Evolutionary conservation across 2,329 filamentous ascomycete species (phyloP).

Genomic region (Cladosporium sp.): DNA sequence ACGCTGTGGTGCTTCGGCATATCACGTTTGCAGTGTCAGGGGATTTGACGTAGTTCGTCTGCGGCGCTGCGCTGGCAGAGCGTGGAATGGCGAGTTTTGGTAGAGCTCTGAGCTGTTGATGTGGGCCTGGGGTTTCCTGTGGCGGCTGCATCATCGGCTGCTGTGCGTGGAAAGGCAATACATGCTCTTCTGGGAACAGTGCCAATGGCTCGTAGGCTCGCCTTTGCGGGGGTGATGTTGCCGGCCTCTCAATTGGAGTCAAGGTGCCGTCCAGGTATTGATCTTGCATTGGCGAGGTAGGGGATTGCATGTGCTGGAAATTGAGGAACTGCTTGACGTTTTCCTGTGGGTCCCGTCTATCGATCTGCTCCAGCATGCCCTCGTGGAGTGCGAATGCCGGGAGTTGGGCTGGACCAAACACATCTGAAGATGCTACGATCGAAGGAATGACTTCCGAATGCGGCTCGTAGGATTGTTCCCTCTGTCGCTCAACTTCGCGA

Average conservation of each 20-base stretch:
- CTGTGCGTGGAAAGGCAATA: constrained; percentile 56
- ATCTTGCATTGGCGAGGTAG: constrained; percentile 42
- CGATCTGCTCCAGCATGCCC: constrained; percentile 67
- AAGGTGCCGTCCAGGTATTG: constrained; percentile 47
- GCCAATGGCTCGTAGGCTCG: constrained; percentile 29
- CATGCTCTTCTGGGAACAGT: constrained; percentile 38
- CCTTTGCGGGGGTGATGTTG: constrained; percentile 12
- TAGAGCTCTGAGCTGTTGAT: constrained; percentile 54
- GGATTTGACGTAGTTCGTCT: constrained; percentile 30
- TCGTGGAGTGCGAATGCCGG: constrained; percentile 70
- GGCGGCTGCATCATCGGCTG: constrained; percentile 40
- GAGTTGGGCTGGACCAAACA: constrained; percentile 70
- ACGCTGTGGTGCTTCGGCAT: constrained; percentile 47
- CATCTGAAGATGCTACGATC: constrained; percentile 85
- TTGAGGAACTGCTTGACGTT: constrained; percentile 88
- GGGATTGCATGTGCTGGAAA: constrained; percentile 70
- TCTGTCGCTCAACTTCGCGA: constrained; percentile 46
- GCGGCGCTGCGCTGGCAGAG: constrained; percentile 39
- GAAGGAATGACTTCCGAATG: constrained; percentile 76
- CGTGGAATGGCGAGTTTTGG: constrained; percentile 59
- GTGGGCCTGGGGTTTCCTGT: constrained; percentile 45
- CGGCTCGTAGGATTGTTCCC: constrained; percentile 44
- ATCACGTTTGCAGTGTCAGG: constrained; percentile 45
- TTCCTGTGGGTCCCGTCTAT: constrained; percentile 80
- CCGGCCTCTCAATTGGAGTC: constrained; percentile 29